Evolutionary conservation across 768 basidiomycete species (phyloP), one percentile per base, ranked within the genome.

Genomic region (Leccinum barrowsii): DNA sequence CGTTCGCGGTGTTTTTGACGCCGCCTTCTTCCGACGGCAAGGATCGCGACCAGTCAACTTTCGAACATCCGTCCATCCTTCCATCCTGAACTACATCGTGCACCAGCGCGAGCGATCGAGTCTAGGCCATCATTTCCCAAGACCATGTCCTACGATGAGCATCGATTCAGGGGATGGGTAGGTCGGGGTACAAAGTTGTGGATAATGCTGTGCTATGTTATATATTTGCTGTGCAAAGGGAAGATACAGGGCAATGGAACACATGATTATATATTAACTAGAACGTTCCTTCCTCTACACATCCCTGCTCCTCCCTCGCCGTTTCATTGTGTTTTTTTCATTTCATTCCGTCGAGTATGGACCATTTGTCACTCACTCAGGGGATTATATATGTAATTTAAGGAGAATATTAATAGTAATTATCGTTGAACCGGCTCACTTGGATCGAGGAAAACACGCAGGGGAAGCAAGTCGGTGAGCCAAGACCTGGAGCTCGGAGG

Each of bases 381-480:
- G 59, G 48, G 61, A 55, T 57, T 59, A 67, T 60, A 67, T 70
- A 61, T 70, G 68, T 72, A 72, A 70, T 61, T 57, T 61, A 67
- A 19, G 6, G 19, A 44, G 19, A 21, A 44, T 21, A 44, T 44
- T 44, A 44, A 44, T 44, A 6, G 5, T 44, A 19, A 44, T 44
- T 21, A 44, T 44, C 12, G 19, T 12, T 44, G 19, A 21, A 44
- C 2, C 40, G 17, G 17, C 10, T 44, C 10, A 42, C 10, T 42
- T 42, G 40, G 4, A 44, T 44, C n/a, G 10, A 19, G 40, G 37
- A 44, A 19, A 44, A 44, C 42, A 21, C 11, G 42, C 42, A 44
- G 10, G 10, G n/a, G 40, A 42, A 42, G 40, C 10, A 42, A 42
- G 40, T 19, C 5, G n/a, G 19, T 19, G n/a, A 11, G n/a, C 40